Base-by-base conservation (phyloP, 306 rosid genomes). In the Mimosa bimucronata region DNA sequence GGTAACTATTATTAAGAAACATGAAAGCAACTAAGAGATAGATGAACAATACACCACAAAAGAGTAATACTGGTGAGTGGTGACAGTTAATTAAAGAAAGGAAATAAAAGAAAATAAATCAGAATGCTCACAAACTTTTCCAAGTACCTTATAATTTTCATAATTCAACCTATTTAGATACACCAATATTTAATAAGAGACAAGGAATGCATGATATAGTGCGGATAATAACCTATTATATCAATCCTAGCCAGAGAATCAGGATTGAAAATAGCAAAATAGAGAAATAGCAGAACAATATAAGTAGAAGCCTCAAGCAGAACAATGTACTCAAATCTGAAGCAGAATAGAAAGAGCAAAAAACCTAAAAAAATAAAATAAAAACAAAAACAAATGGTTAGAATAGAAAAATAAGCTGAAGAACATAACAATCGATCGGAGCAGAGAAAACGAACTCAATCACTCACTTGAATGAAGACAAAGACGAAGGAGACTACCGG, bases 11-110 rank as follows among this genome's bases (percentile, higher is more conserved):
- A 11, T 9, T 73, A n/a, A 45, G 64, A 70, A 75, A 79, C 21
- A n/a, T 21, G 41, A 50, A 71, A 50, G 79, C 76, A 23, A 75
- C 79, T 55, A 31, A 69, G 41, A 72, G 61, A 46, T 66, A 66
- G 53, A 77, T 52, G 30, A 81, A 45, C 7, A n/a, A 21, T n/a
- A 64, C 12, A 78, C 71, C 69, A 29, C 66, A 69, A 9, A 81
- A 74, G 29, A 73, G n/a, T 40, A 50, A 58, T 42, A 2, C 66
- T 42, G n/a, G 18, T 81, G 77, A 69, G 71, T 28, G n/a, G 18
- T 75, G 73, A 69, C 72, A 19, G 73, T 46, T 34, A 42, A 62
- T 52, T 14, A 71, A 28, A 69, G 70, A n/a, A 34, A 25, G 75
- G 78, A 71, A 52, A 26, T 77, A 3, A 48, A 14, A 77, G 62